Conservation (phyloP, 805 yeast species). For the Myxozyma melibiosi region DNA sequence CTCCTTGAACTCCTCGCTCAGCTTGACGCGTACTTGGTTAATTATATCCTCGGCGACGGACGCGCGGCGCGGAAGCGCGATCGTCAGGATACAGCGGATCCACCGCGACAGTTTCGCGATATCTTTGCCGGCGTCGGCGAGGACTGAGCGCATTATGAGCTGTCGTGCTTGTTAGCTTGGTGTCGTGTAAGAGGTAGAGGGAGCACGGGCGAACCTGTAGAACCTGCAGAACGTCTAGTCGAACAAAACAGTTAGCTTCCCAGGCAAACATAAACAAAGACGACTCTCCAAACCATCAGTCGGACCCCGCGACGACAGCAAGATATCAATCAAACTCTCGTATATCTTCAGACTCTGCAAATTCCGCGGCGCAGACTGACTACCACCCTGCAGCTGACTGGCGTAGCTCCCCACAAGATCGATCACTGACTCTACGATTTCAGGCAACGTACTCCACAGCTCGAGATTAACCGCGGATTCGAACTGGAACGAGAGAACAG, state of each 20-base stretch:
- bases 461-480: constrained; percentile 23
- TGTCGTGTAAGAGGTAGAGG: too few species aligned
- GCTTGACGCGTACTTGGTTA: constrained; percentile 12
- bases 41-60: constrained; percentile 20
- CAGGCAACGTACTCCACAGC: constrained; percentile 13
- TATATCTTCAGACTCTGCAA: neutral
- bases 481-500: constrained; percentile 19
- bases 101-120: constrained; percentile 23
- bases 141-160: constrained; percentile 15
- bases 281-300: constrained; percentile 8
- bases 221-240: constrained; percentile 15
- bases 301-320: constrained; percentile 16
- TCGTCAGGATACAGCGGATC: constrained; percentile 20
- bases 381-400: neutral
- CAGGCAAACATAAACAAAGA: neutral
- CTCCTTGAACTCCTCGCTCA: constrained; percentile 2
- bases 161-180: too few species aligned
- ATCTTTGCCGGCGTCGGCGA: constrained; percentile 5
- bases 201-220: constrained; percentile 20
- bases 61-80: constrained; percentile 20
- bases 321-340: constrained; percentile 23
- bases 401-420: neutral
- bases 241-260: neutral
- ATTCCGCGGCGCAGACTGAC: neutral
- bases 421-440: neutral